These are phyloP conservation scores for Candida railenensis DNA, from an alignment of 805 yeast species.

Conservation along the genomic window DNA sequence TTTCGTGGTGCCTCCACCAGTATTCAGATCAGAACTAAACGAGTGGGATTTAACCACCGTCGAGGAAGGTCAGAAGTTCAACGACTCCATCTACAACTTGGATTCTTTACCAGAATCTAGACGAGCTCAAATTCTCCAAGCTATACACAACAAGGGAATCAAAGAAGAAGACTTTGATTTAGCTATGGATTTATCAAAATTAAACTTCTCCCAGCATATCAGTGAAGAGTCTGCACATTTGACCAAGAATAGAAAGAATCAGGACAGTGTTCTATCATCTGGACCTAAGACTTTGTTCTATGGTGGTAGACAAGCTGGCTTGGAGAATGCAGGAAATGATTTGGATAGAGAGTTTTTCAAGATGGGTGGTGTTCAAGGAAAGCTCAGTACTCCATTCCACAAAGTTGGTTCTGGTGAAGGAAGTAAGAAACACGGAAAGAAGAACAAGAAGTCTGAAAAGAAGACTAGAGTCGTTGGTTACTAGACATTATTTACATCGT, in stretches of 20 bases:
- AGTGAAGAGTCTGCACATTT: slow-evolving; percentile 33
- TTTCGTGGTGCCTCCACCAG: slow-evolving; percentile 87
- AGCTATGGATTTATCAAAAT: slow-evolving; percentile 62
- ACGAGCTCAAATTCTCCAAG: slow-evolving; percentile 64
- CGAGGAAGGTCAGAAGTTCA: slow-evolving; percentile 51
- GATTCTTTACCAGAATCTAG: slow-evolving; percentile 68
- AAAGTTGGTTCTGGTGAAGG: slow-evolving; percentile 30
- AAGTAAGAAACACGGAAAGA: slow-evolving; percentile 68
- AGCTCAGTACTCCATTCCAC: slow-evolving; percentile 73
- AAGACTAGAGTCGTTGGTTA: slow-evolving; percentile 34
- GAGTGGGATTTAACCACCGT: slow-evolving; percentile 53
- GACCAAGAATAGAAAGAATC: slow-evolving; percentile 15
- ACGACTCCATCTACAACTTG: slow-evolving; percentile 69
- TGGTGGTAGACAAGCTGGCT: slow-evolving; percentile 82
- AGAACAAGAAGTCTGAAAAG: slow-evolving; percentile 65
- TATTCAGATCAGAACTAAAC: slow-evolving; percentile 47
- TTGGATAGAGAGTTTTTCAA: slow-evolving; percentile 84
- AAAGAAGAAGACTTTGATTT: slow-evolving; percentile 55
- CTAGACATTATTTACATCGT: slow-evolving; percentile 8
- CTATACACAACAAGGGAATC: slow-evolving; percentile 59
- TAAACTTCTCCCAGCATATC: slow-evolving; percentile 79
- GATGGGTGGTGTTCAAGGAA: slow-evolving; percentile 63
- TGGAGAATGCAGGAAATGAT: slow-evolving; percentile 75
- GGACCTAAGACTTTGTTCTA: slow-evolving; percentile 55
- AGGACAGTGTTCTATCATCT: slow-evolving; percentile 17